Base-by-base conservation (phyloP, 2,329 filamentous ascomycete species). In the Penicillium sp. region DNA sequence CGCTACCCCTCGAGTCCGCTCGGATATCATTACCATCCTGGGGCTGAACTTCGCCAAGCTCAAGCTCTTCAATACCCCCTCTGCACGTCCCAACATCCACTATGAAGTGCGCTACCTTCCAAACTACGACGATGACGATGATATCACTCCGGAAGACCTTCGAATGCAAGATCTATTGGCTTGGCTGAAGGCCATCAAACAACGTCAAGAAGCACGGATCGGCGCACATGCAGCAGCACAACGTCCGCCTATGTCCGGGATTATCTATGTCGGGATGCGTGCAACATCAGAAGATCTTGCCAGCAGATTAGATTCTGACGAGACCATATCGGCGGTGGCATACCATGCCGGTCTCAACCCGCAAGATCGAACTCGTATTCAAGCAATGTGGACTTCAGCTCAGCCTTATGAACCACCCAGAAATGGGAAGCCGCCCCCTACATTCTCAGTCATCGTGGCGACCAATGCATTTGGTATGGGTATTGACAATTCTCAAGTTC, bases 391-490 rank as follows among this genome's bases (percentile, higher is more conserved):
- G 79, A 76, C 71, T 30, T 71, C 73, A 1, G 68, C 71, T 13
- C 59, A 58, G 26, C 54, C 65, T 2, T 33, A 30, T 1, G 38
- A 57, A 48, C 37, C 40, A 10, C 6, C 49, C 19, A 54, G 61
- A 6, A 55, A 65, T 35, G 64, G 68, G 14, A 65, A 67, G 25
- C 64, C 63, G n/a, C 55, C 65, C 73, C 82, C 85, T 28, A 90
- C 90, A 1, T 97, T 95, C 78, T 93, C 95, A 74, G 87, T 98
- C 52, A 94, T 98, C 62, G 93, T 97, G 30, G 94, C 94, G 1
- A 98, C 94, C 0, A 98, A 92, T 1, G 94, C 94, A 0, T 98
- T 98, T 71, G 94, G 94, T 2, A 98, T 98, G 94, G 94, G 94
- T 28, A 97, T 98, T 65, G 93, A 98, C 76, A 97, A 97, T 76